phyloP scores from a whole-genome alignment of 1,284 basidiomycete genomes.

The Lentinus polychrous region DNA sequence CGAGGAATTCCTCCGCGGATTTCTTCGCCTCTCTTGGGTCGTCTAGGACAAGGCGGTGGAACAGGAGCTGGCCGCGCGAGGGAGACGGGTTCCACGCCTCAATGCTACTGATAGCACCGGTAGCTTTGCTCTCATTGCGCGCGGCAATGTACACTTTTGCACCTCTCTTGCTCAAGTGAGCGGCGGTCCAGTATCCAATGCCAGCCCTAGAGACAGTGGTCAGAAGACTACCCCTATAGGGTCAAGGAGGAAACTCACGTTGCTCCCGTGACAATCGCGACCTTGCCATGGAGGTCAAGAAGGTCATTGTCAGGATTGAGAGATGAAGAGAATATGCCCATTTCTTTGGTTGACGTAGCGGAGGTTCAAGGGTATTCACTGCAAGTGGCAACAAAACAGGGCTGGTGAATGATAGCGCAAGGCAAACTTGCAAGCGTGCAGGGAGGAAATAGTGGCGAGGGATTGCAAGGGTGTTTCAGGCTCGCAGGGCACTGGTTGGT shows the following conservation, averaged over 20 bases:
- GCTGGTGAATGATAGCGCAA: too few relatives aligned
- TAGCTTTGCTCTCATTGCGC: slow-evolving; percentile 11
- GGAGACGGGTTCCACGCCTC: slow-evolving; percentile 15
- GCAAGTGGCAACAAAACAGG: too few relatives aligned
- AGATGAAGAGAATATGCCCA: slow-evolving; percentile 15
- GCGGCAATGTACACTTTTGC: slow-evolving; percentile 14
- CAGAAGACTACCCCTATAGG: neutral
- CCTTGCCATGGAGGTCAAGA: slow-evolving; percentile 30
- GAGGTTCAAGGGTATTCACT: too few relatives aligned
- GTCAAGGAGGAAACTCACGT: slow-evolving; percentile 23
- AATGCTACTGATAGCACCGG: slow-evolving; percentile 4
- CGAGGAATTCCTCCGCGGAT: slow-evolving; percentile 19
- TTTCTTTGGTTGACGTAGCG: too few relatives aligned
- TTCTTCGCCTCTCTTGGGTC: slow-evolving; percentile 12
- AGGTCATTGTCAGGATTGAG: slow-evolving; percentile 23
- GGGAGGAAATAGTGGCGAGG: too few relatives aligned
- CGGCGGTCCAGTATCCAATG: slow-evolving; percentile 7
- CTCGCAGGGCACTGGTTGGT: too few relatives aligned
- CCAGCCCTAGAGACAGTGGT: neutral
- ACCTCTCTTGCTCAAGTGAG: slow-evolving; percentile 10
- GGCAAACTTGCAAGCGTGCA: too few relatives aligned
- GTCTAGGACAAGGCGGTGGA: slow-evolving; percentile 4
- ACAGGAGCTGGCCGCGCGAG: neutral
- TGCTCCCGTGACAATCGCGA: slow-evolving; percentile 34
- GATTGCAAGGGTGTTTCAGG: too few relatives aligned